Base-by-base conservation (phyloP, 345 rosid species). In the Citrus mangshanensis region DNA sequence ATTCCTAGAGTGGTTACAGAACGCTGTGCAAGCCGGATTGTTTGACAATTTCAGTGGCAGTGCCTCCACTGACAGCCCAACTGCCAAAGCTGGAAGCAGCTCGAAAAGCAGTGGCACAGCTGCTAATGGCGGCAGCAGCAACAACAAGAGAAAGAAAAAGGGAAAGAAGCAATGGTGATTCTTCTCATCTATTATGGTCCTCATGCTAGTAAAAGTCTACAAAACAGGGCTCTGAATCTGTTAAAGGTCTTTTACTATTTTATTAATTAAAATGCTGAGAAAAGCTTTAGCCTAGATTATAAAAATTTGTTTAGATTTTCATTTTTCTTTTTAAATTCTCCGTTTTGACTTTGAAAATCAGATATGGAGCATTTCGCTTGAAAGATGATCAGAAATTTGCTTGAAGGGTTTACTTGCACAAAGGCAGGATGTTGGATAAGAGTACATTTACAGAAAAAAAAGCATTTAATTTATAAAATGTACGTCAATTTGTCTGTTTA, bases 1-100 rank as follows among this genome's bases (percentile, higher is more conserved):
- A 81, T 91, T 94, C 78, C 76, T 88, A 0, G 91, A 88, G 83
- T 96, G 99, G 99, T 87, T 94, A 49, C 97, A 91, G 90, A 94
- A 91, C 56, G 99, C 99, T 1, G 87, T 85, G 76, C 97, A 91
- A 78, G 82, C 97, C 0, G 99, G 98, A 54, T 70, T 84, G 82
- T 96, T 93, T 70, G 95, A 92, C 76, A 88, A 86, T 84, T 77
- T 82, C 51, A 68, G 67, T 1, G 84, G 79, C 61, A 79, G 84
- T 59, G 65, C 82, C 28, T 66, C 86, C 2, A 61, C 86, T 1
- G 88, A 84, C 59, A 86, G 77, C 78, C 84, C 93, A 59, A 79
- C 89, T 46, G 49, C 88, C 62, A 87, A 84, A 70, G 79, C 86
- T 3, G 87, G 86, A 40, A 81, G 73, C 62, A 80, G 86, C 72